Percentiles rank a stretch among this genome's conserved stretches.
Evolutionary conservation across 306 rosid species (phyloP).

Genomic region (Begonia loranthoides): DNA sequence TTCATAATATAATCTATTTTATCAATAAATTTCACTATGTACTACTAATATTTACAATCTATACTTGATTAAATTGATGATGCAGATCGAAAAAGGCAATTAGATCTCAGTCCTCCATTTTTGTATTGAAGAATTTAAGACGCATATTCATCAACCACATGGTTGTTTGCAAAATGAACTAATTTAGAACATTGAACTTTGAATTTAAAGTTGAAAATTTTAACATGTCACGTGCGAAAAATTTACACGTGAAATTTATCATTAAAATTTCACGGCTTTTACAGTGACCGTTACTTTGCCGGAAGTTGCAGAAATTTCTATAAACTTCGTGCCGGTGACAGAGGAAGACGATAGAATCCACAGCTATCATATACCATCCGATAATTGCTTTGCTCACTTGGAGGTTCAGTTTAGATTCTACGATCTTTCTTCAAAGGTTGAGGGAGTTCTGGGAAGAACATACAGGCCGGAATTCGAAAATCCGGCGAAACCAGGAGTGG

Average conservation of each 20-base stretch:
- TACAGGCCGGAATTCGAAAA: constrained; percentile 63
- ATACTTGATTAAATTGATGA: too few species aligned
- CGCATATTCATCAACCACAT: too few species aligned
- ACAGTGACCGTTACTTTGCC: constrained; percentile 23
- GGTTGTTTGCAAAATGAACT: too few species aligned
- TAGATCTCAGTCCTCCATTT: too few species aligned
- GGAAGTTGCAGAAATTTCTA: constrained; percentile 42
- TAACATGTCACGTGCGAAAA: too few species aligned
- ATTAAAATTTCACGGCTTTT: too few species aligned
- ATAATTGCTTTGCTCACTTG: constrained; percentile 69
- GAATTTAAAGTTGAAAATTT: neutral
- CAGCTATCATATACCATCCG: constrained; percentile 50
- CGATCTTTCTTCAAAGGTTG: constrained; percentile 47
- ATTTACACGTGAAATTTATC: too few species aligned
- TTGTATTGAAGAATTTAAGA: too few species aligned
- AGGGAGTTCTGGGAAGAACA: constrained; percentile 84
- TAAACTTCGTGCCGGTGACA: constrained; percentile 65
- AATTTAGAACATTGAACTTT: constrained; percentile 1
- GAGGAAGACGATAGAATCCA: constrained; percentile 68
- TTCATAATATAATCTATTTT: too few species aligned
- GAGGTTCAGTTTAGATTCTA: constrained; percentile 76
- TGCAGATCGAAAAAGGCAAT: too few species aligned
- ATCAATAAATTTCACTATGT: too few species aligned
- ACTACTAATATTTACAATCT: too few species aligned
- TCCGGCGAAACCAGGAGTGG: constrained; percentile 62